Conservation (phyloP, 2,329 filamentous ascomycete species). For the Pseudogymnoascus sp. region DNA sequence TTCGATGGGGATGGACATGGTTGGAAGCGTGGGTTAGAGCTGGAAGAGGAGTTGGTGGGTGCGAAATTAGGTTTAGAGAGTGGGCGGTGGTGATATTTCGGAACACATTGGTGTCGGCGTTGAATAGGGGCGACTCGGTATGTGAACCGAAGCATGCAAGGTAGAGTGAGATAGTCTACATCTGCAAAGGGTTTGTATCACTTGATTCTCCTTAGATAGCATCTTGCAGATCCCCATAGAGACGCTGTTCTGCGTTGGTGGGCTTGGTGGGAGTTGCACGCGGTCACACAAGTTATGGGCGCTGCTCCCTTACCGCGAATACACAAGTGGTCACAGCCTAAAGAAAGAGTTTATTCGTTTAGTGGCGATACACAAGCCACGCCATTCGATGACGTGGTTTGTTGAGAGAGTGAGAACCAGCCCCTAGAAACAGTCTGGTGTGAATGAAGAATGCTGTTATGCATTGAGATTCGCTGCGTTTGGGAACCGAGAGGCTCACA, state of each 20-base stretch:
- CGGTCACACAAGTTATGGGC: background rate
- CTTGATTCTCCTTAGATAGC: background rate
- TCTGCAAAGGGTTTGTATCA: background rate
- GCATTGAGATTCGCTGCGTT: background rate
- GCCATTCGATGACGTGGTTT: background rate
- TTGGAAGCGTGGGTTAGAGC: background rate
- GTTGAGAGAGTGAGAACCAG: background rate
- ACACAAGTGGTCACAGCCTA: background rate
- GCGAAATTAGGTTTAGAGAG: background rate
- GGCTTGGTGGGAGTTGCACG: background rate
- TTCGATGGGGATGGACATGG: slow-evolving; percentile 15
- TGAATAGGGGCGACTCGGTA: background rate
- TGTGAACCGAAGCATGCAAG: background rate
- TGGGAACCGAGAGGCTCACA: too few relatives aligned
- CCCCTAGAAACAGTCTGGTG: background rate
- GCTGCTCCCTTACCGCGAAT: background rate
- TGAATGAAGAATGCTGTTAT: background rate
- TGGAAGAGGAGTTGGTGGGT: background rate
- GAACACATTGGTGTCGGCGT: background rate
- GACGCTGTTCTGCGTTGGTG: background rate
- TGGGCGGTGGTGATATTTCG: background rate
- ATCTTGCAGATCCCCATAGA: background rate
- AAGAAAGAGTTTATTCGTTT: background rate
- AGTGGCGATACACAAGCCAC: background rate
- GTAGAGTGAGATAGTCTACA: background rate